Evolutionary conservation across 805 yeast species (phyloP).

Genomic region (Naumovozyma dairenensis): DNA sequence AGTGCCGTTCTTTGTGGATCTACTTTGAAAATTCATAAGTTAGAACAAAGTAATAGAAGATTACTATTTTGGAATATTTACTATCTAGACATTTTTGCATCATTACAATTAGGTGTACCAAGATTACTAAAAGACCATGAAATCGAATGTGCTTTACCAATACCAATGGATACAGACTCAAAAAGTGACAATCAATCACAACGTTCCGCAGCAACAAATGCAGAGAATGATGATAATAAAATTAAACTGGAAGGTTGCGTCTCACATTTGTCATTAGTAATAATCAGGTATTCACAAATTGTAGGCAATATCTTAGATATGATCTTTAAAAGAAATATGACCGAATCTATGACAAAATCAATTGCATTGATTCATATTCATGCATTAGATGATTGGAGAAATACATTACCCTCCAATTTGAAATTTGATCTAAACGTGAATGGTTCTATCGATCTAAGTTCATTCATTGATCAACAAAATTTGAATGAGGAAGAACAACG

Average conservation of each 20-base stretch:
- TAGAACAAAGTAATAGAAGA: conserved; percentile 76
- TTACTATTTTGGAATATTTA: conserved; percentile 79
- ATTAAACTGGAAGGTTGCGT: conserved; percentile 62
- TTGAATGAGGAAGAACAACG: conserved; percentile 8
- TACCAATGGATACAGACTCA: conserved; percentile 32
- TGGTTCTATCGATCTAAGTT: conserved; percentile 31
- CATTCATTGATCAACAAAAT: conserved; percentile 11
- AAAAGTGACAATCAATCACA: too few species aligned
- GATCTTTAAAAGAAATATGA: conserved; percentile 48
- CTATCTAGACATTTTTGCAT: conserved; percentile 63
- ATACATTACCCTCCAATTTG: conserved; percentile 52
- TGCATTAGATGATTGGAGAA: conserved; percentile 68
- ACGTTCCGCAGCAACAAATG: conserved; percentile 37
- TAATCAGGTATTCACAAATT: conserved; percentile 62
- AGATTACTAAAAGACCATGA: conserved; percentile 69
- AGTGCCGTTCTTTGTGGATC: conserved; percentile 63
- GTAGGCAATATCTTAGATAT: conserved; percentile 65
- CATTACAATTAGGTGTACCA: conserved; percentile 75
- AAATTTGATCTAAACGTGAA: conserved; percentile 56
- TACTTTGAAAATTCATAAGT: conserved; percentile 54
- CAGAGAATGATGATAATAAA: conserved; percentile 42
- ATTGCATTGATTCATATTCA: conserved; percentile 42
- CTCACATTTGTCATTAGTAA: conserved; percentile 47
- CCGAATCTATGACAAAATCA: conserved; percentile 20
- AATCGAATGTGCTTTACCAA: conserved; percentile 79